Base-by-base conservation (phyloP, 202 grass and related monocot genomes). In the Elaeis oleifera region DNA sequence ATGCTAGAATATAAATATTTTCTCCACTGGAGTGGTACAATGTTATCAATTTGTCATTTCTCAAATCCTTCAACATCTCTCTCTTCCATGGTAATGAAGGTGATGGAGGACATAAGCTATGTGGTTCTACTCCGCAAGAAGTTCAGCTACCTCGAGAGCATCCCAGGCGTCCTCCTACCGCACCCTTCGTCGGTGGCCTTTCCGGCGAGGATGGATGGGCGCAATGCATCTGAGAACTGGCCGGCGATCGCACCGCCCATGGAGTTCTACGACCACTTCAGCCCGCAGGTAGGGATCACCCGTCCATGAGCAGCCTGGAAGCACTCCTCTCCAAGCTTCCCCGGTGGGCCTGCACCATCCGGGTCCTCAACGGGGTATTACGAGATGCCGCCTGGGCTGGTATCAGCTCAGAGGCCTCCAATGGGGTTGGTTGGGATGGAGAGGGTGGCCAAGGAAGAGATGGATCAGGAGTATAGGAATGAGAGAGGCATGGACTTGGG, bases 241-340 rank as follows among this genome's bases (percentile, higher is more conserved):
- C 36, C 36, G 36, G 36, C 36, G 9, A 39, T 39, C 8, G 59
- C 78, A 64, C 51, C 65, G 36, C 68, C 79, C 20, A 49, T 80
- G 53, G 92, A 97, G 57, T 69, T 92, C 70, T 86, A 86, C 76
- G 79, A 85, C 69, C 79, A 80, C 16, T 86, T 80, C 73, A 63
- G 71, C 51, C 59, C 31, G 0, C 59, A 75, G 21, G 56, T 94
- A 60, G 76, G 83, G 63, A 77, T 90, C 58, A 75, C 80, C 92
- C 92, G 65, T 92, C 88, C 14, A 91, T 97, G 84, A 91, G 77
- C 67, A 92, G 92, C 74, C 85, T 92, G 32, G 92, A 97, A 65
- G 81, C 84, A 16, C 79, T 97, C 70, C 87, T 97, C 50, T 97
- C 92, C 53, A 97, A 91, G 81, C 84, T 97, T 5, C 88, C 23